Evolutionary conservation across 495 filamentous ascomycete species (phyloP).

Genomic region (Penicillium dipodomyicola): DNA sequence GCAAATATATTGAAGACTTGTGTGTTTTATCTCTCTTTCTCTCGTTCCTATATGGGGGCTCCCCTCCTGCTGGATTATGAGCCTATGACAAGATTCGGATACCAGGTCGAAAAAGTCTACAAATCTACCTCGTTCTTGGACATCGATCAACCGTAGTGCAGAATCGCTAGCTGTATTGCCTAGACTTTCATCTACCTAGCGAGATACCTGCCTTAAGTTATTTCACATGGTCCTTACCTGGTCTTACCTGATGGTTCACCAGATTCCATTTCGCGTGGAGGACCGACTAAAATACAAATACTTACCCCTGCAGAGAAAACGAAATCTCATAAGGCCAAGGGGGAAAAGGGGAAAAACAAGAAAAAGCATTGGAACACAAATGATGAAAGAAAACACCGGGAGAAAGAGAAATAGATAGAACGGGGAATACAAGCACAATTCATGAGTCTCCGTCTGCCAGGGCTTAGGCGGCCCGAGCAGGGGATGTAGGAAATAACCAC

Average conservation of each 20-base stretch:
- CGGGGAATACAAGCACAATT: constrained; percentile 23
- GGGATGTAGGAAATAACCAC: constrained; percentile 5
- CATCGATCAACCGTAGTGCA: constrained; percentile 6
- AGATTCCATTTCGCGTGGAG: constrained; percentile 24
- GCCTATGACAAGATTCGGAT: constrained; percentile 38
- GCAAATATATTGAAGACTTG: constrained; percentile 26
- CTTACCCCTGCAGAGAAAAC: constrained; percentile 38
- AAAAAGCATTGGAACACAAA: constrained; percentile 19
- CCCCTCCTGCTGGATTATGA: constrained; percentile 33
- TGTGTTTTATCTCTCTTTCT: constrained; percentile 22
- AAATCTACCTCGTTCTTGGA: constrained; percentile 4
- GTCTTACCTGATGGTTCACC: constrained; percentile 55
- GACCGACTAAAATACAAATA: constrained; percentile 49
- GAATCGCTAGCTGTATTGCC: constrained; percentile 20
- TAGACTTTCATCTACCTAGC: constrained; percentile 30
- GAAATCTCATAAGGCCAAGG: constrained; percentile 14
- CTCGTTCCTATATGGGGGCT: constrained; percentile 20
- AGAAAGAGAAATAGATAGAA: constrained; percentile 24
- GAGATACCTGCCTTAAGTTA: constrained; percentile 36
- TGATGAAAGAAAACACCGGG: constrained; percentile 20
- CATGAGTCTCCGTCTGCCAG: constrained; percentile 8
- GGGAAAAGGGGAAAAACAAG: constrained; percentile 22
- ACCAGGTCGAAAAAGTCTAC: constrained; percentile 28
- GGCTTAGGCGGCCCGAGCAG: constrained; percentile 13
- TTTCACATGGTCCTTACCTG: constrained; percentile 59